Base-by-base conservation (phyloP, 345 rosid species). In the Syzygium jambos region DNA sequence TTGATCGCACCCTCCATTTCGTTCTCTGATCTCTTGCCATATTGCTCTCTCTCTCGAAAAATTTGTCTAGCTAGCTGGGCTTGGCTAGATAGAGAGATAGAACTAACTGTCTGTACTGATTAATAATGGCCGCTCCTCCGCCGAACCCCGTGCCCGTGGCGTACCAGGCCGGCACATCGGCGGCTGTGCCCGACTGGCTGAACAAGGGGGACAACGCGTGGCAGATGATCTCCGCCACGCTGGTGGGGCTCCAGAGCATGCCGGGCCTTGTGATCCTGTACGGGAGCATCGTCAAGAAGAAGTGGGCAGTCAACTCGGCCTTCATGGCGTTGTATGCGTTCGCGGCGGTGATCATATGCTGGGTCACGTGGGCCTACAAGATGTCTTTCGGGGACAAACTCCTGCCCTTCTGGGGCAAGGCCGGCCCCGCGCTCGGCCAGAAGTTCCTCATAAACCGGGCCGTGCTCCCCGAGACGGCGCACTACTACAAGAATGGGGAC, bases 271-370 rank as follows among this genome's bases (percentile, higher is more conserved):
- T 88, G 22, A 88, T 88, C 85, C 89, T 88, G 54, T 88, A 88
- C 85, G 89, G 87, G 65, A 88, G 89, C 87, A 88, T 88, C 23
- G 89, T 88, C 29, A 88, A 88, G 87, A 88, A 88, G 85, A 88
- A 88, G 46, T 88, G 89, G 89, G 89, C 89, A 21, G 89, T 88
- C 21, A 88, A 88, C 89, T 88, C 89, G 25, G 89, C 89, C 52
- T 88, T 88, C 87, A 88, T 88, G 89, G 89, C 89, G 16, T 82
- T 88, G 22, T 88, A 88, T n/a, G 89, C 89, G 23, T 88, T 88
- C 80, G 87, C 89, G 4, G 89, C 89, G 23, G 89, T 86, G 19
- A 17, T 88, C 55, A 6, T 88, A 21, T 88, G 89, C 85, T 88
- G 89, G 89, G 87, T 82, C 59, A 29, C 82, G 5, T 88, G 87